Conservation (phyloP, 2,329 filamentous ascomycete genomes). For the Xenoacremonium recifei region DNA sequence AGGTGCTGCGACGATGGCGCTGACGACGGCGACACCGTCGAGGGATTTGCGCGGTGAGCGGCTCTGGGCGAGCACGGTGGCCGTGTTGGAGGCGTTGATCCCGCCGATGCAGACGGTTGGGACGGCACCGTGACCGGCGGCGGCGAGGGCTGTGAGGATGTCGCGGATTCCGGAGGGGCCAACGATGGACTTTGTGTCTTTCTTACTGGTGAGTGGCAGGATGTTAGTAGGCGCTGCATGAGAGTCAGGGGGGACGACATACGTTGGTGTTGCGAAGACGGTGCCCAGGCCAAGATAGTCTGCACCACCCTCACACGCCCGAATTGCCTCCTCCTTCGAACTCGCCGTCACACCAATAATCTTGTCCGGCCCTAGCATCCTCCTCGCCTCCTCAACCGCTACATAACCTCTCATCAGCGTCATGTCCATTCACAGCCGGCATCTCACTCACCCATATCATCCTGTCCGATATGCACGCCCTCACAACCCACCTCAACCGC, state of each 20-base stretch:
- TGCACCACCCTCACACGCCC: constrained; percentile 72
- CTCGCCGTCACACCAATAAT: constrained; percentile 91
- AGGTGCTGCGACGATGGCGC: constrained; percentile 74
- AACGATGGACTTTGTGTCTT: constrained; percentile 71
- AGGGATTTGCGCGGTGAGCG: constrained; percentile 54
- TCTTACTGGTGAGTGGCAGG: constrained; percentile 57
- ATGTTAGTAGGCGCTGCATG: background rate
- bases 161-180: constrained; percentile 55
- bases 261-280: constrained; percentile 82
- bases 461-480: constrained; percentile 92
- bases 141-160: constrained; percentile 55
- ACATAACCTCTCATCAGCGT: constrained; percentile 4
- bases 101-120: constrained; percentile 85
- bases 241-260: constrained; percentile 29
- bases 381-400: constrained; percentile 55
- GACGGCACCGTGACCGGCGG: constrained; percentile 42
- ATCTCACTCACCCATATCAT: constrained; percentile 70
- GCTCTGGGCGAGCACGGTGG: constrained; percentile 72
- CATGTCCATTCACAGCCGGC: background rate
- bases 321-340: constrained; percentile 67
- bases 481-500: constrained; percentile 83
- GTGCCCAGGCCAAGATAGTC: constrained; percentile 92
- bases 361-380: constrained; percentile 69
- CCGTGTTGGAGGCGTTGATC: constrained; percentile 74
- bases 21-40: constrained; percentile 84